Conservation (phyloP, 306 rosid genomes). For the Gynostemma pentaphyllum region DNA sequence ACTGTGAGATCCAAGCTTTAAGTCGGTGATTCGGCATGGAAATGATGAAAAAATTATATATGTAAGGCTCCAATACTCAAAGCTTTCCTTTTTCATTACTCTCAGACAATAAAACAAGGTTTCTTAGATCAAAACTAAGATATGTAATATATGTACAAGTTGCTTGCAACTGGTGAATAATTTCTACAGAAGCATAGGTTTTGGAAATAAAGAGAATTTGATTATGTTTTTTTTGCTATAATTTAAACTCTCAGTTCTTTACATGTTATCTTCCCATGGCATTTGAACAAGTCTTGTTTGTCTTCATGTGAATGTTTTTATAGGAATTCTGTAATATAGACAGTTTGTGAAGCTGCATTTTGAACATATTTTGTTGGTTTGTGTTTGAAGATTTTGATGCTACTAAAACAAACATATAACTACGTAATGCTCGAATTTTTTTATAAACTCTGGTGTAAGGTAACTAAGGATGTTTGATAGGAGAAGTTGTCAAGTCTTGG, state of each 20-base stretch:
- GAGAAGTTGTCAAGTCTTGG: no score
- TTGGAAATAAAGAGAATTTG: not conserved
- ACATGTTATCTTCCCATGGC: not conserved
- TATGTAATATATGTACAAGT: not conserved
- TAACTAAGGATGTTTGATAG: no score
- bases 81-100: not conserved
- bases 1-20: conserved; percentile 50
- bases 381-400: no score
- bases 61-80: not conserved
- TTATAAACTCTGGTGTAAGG: no score
- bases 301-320: no score
- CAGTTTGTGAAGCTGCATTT: no score
- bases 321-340: no score
- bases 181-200: not conserved
- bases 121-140: not conserved
- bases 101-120: not conserved
- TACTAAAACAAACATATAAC: no score
- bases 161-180: not conserved
- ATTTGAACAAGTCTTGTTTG: not conserved
- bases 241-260: not conserved
- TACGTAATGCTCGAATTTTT: no score
- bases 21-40: not conserved
- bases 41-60: not conserved
- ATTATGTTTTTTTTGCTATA: not conserved
- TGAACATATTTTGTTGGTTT: no score